Conservation (phyloP, 345 rosid species). For the Ricinus communis region DNA sequence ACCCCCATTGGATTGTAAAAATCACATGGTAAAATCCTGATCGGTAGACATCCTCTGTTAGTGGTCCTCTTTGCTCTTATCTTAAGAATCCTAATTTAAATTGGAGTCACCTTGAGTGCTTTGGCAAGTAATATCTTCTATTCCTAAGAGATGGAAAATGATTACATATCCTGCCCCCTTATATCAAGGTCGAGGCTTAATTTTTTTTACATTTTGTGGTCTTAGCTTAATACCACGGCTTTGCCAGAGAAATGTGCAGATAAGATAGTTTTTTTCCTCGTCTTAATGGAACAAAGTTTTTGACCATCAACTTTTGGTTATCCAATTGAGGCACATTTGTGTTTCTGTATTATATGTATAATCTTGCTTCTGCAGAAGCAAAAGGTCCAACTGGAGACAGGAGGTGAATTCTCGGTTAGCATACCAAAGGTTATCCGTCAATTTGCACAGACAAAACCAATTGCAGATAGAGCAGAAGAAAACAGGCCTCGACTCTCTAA, state of each 20-base stretch:
- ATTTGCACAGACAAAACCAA: conserved; percentile 69
- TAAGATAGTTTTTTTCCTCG: not conserved
- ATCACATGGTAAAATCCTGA: too few relatives aligned
- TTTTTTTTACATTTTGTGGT: not conserved
- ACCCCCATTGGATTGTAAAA: too few relatives aligned
- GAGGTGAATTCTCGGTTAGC: conserved; percentile 32
- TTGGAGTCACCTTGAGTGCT: not conserved
- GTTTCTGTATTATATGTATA: not conserved
- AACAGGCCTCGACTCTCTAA: conserved; percentile 62
- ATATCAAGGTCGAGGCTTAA: not conserved
- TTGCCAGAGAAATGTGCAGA: not conserved
- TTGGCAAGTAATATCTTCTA: not conserved
- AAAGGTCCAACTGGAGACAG: conserved; percentile 50
- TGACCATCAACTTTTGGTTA: too few relatives aligned
- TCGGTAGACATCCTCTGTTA: not conserved
- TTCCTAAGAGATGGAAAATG: too few relatives aligned
- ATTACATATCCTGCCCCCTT: too few relatives aligned
- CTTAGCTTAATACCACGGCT: not conserved
- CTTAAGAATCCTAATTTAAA: not conserved
- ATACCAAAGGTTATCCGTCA: conserved; percentile 51
- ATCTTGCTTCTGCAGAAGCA: conserved; percentile 58
- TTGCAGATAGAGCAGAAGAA: conserved; percentile 42
- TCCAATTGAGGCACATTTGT: not conserved
- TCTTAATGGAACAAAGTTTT: not conserved
- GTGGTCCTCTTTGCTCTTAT: not conserved